Conservation (phyloP, 768 basidiomycete species). For the Boletus vermiculosoides region DNA sequence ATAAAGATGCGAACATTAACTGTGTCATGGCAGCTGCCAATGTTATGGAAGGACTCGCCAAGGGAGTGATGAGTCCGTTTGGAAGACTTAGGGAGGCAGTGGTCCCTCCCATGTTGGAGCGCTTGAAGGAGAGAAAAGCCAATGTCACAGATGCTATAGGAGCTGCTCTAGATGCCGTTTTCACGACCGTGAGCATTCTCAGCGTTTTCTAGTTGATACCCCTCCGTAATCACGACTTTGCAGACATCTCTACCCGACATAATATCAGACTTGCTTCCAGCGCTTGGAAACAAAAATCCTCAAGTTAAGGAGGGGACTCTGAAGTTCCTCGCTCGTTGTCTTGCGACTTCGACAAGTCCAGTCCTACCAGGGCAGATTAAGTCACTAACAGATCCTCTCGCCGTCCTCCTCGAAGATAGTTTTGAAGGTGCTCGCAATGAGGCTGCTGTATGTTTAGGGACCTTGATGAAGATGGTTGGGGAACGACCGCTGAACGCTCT, state of each 20-base stretch:
- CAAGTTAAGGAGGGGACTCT: conserved; percentile 93
- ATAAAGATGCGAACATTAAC: conserved; percentile 90
- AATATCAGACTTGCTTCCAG: conserved; percentile 74
- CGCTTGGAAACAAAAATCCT: conserved; percentile 88
- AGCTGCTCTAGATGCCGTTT: conserved; percentile 84
- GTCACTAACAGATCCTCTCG: conserved; percentile 72
- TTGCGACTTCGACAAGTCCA: conserved; percentile 66
- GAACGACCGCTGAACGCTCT: conserved; percentile 87
- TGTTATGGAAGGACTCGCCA: conserved; percentile 83
- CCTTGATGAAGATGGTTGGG: conserved; percentile 95
- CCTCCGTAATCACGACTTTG: conserved; percentile 2
- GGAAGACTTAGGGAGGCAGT: conserved; percentile 69
- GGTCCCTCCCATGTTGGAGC: conserved; percentile 77
- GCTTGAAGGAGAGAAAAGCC: conserved; percentile 91
- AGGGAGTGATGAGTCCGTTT: conserved; percentile 74
- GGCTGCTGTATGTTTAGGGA: conserved; percentile 85
- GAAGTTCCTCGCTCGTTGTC: conserved; percentile 79
- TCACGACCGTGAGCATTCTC: conserved; percentile 63
- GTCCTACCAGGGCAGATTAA: conserved; percentile 78
- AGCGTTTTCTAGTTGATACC: conserved; percentile 1
- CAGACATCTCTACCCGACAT: conserved; percentile 82
- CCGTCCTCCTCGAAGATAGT: conserved; percentile 78
- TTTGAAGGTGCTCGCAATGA: conserved; percentile 87
- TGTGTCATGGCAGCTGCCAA: conserved; percentile 89
- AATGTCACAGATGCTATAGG: conserved; percentile 90